phyloP scores from a whole-genome alignment of 148 eudicot species.

The Vaccinium darrowii region DNA sequence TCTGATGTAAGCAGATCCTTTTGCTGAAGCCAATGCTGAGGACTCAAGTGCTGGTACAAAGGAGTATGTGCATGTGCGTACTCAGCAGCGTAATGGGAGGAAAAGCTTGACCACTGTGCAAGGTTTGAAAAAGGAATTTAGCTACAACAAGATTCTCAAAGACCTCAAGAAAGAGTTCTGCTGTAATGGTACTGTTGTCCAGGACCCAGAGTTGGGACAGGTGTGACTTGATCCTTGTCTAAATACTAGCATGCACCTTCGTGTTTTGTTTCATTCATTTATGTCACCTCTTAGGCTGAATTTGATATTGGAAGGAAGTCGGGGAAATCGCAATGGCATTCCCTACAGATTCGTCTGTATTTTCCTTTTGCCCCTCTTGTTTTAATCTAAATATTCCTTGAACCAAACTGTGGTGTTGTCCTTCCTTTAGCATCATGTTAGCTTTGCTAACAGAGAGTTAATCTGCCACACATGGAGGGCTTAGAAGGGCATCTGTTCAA shows the following conservation, averaged over 20 bases:
- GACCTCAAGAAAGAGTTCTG: slow-evolving; percentile 8
- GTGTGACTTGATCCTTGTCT: not conserved
- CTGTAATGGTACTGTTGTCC: slow-evolving; percentile 1
- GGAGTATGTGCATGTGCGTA: slow-evolving; percentile 10
- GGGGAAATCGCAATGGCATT: not conserved
- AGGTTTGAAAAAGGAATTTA: not conserved
- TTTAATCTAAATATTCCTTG: too few relatives aligned
- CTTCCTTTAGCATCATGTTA: too few relatives aligned
- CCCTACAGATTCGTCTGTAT: not conserved
- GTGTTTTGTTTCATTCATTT: not conserved
- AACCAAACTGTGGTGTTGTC: too few relatives aligned
- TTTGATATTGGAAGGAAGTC: not conserved
- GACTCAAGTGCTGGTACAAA: not conserved
- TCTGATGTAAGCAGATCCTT: not conserved
- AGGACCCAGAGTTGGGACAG: not conserved
- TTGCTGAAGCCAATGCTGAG: not conserved
- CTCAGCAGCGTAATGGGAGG: slow-evolving; percentile 2
- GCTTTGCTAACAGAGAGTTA: too few relatives aligned
- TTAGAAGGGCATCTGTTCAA: too few relatives aligned
- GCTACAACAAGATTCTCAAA: slow-evolving; percentile 3
- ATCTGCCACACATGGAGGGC: too few relatives aligned
- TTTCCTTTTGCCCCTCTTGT: too few relatives aligned
- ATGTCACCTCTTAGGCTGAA: not conserved
- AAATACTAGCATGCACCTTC: not conserved
- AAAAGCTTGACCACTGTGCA: slow-evolving; percentile 4